Percentiles rank a stretch among this genome's conserved stretches.
These are phyloP conservation scores for Oropetium thomaeum DNA, from an alignment of 176 grass and related monocot genomes.

Conservation along the genomic window DNA sequence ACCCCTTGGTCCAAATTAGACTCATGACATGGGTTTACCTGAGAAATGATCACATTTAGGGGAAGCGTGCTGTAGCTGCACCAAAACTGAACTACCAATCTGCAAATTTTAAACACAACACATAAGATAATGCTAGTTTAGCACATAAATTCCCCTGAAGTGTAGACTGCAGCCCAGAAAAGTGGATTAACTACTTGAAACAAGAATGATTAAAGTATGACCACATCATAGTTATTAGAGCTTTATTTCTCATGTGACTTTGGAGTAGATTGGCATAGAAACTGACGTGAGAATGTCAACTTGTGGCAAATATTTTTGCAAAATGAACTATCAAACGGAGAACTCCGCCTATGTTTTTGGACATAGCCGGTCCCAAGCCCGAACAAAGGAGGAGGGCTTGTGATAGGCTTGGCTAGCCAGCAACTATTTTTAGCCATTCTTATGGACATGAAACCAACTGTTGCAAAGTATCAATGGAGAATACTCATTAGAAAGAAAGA, in stretches of 20 bases:
- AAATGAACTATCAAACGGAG: background rate
- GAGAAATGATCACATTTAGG: slow-evolving; percentile 88
- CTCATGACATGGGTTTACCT: slow-evolving; percentile 45
- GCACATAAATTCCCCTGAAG: background rate
- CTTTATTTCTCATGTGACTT: background rate
- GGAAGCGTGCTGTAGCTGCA: slow-evolving; percentile 96
- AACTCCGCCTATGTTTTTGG: no score
- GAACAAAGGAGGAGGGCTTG: no score
- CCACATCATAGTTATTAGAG: background rate
- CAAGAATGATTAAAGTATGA: background rate
- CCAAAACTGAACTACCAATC: slow-evolving; percentile 90
- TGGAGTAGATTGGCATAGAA: background rate
- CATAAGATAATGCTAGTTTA: background rate
- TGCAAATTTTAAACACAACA: slow-evolving; percentile 31
- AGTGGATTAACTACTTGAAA: background rate
- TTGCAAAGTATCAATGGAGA: background rate
- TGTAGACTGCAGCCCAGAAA: background rate
- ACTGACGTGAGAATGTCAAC: background rate
- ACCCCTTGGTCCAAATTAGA: background rate
- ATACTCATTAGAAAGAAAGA: background rate
- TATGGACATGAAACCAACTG: no score
- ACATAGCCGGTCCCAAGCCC: no score
- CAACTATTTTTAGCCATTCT: no score
- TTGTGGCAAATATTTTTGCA: background rate
- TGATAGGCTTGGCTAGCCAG: no score